Evolutionary conservation across 1,284 basidiomycete genomes (phyloP), one percentile per base, ranked within the genome.

Genomic region (Xerocomus minutiporus): DNA sequence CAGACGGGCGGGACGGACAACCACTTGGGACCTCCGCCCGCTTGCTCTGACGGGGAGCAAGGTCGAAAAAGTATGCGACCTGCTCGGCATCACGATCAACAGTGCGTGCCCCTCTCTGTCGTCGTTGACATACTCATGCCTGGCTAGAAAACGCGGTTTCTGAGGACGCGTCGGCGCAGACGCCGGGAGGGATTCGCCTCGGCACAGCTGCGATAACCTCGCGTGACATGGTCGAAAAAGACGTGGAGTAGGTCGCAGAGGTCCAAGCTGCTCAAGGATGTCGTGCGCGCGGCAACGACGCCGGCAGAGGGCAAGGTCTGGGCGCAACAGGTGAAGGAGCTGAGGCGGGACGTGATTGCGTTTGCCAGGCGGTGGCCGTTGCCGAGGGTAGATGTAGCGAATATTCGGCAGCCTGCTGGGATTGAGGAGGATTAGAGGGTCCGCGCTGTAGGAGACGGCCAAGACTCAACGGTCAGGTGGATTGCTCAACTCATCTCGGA

Each of bases 11-110:
- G n/a, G n/a, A n/a, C n/a, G n/a, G 96, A 98, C 73, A 98, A 95
- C 82, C 97, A 99, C 75, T 85, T 98, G 95, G 95, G 97, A 99
- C 71, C 81, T 99, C 58, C 86, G 97, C 50, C 97, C 97, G 26
- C 81, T 97, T 60, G 91, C 92, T 52, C 78, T 99, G 67, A 98
- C 97, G 25, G 97, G 97, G 55, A 92, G 87, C 79, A 99, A 99
- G 79, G 86, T 99, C 56, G 95, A 97, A 81, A 98, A 97, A 81
- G 86, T 99, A 65, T 97, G 95, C 71, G 97, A 99, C 72, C 79
- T 97, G 51, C 86, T 93, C 67, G 93, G 93, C 63, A 97, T 99
- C 73, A 97, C 91, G 32, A 90, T 91, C 74, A 95, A 95, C 80
- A 95, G 88, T 90, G 17, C 17, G 17, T 17, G 17, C 17, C 17